phyloP scores from a whole-genome alignment of 2,329 filamentous ascomycete genomes.

The Apiospora rasikravindrae region DNA sequence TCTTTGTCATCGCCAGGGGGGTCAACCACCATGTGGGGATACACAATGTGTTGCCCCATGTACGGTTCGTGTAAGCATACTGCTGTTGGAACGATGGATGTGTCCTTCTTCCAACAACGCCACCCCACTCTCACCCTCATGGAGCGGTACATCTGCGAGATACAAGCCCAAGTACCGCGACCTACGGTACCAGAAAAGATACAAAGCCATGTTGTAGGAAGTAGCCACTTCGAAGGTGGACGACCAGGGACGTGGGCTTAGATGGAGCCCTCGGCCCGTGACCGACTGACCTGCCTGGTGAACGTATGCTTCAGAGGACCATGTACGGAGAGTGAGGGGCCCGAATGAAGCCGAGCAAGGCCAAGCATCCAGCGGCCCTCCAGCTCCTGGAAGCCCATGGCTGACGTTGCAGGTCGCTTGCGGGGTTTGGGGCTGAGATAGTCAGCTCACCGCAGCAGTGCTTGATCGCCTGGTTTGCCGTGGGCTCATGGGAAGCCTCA shows the following conservation, averaged over 20 bases:
- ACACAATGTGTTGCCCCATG: not conserved
- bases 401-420: not conserved
- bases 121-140: not conserved
- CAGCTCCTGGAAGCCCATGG: not conserved
- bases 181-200: not conserved
- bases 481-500: not conserved
- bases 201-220: not conserved
- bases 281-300: not conserved
- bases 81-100: not conserved
- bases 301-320: not conserved
- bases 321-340: not conserved
- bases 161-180: constrained; percentile 3
- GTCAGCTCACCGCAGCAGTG: not conserved
- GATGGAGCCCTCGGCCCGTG: constrained; percentile 1
- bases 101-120: not conserved
- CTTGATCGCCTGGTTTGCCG: not conserved
- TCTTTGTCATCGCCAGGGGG: not conserved
- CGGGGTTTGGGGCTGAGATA: not conserved
- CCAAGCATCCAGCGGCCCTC: not conserved
- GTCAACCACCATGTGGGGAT: not conserved
- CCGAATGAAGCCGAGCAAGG: not conserved
- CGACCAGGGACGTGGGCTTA: not conserved
- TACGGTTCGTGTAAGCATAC: not conserved
- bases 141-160: not conserved
- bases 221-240: not conserved